phyloP scores from a whole-genome alignment of 495 filamentous ascomycete species.

The Aspergillus haitiensis region DNA sequence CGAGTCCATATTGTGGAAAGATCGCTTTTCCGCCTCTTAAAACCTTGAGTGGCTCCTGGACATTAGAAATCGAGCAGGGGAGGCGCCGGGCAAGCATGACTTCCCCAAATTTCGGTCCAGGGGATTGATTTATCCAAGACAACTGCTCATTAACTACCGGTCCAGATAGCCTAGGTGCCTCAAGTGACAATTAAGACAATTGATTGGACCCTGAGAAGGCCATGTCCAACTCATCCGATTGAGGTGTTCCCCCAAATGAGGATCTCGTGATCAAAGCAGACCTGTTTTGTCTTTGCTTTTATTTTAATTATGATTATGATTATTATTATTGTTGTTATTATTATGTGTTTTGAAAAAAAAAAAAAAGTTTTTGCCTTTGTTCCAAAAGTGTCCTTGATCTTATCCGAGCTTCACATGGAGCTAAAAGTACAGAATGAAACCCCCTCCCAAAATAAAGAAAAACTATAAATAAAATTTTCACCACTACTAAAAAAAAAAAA shows the following conservation, averaged over 20 bases:
- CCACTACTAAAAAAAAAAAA: conserved; percentile 18
- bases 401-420: conserved; percentile 14
- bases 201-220: neutral
- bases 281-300: neutral
- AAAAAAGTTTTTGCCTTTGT: conserved; percentile 10
- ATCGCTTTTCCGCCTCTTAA: conserved; percentile 3
- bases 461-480: neutral
- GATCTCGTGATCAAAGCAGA: conserved; percentile 1
- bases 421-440: conserved; percentile 27
- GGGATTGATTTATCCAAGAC: neutral
- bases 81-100: neutral
- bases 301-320: neutral
- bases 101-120: neutral
- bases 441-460: conserved; percentile 14
- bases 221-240: conserved; percentile 6
- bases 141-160: too few species aligned
- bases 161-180: too few species aligned
- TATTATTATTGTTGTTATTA: neutral
- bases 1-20: conserved; percentile 6
- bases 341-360: too few species aligned
- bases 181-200: neutral
- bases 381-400: conserved; percentile 8
- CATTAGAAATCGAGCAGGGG: neutral
- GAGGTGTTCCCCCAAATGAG: neutral
- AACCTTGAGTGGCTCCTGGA: neutral